Conservation (phyloP, 2,329 filamentous ascomycete species). For the Aureobasidium sp. region DNA sequence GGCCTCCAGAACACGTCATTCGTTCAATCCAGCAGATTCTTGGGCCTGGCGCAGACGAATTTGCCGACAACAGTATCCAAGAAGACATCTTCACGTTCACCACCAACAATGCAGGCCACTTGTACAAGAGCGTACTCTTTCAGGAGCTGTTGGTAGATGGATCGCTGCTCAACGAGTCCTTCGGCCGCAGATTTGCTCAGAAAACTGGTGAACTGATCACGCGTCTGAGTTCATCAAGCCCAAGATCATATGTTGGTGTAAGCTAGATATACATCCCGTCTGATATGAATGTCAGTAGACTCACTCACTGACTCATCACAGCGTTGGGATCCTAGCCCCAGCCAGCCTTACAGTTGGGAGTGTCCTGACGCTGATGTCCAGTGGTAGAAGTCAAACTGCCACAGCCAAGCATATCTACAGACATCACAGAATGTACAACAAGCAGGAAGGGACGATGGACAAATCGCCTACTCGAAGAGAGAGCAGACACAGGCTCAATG, state of each 20-base stretch:
- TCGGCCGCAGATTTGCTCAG: not conserved
- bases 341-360: not conserved
- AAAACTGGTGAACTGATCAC: not conserved
- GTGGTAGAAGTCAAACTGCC: not conserved
- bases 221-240: not conserved
- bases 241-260: not conserved
- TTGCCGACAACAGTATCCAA: not conserved
- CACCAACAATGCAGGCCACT: not conserved
- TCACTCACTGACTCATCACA: not conserved
- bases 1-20: not conserved
- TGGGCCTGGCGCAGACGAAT: not conserved
- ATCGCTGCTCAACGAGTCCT: not conserved
- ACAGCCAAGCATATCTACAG: not conserved
- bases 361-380: not conserved
- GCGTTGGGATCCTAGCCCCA: not conserved
- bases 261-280: no score
- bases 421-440: not conserved
- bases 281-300: no score
- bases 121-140: not conserved
- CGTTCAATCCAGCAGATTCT: not conserved
- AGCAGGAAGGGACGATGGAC: not conserved
- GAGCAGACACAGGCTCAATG: not conserved
- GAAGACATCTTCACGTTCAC: not conserved
- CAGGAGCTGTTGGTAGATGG: not conserved
- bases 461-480: not conserved